Evolutionary conservation across 2,329 filamentous ascomycete species (phyloP), one percentile per base, ranked within the genome.

Genomic region (Diaporthe humulicola): DNA sequence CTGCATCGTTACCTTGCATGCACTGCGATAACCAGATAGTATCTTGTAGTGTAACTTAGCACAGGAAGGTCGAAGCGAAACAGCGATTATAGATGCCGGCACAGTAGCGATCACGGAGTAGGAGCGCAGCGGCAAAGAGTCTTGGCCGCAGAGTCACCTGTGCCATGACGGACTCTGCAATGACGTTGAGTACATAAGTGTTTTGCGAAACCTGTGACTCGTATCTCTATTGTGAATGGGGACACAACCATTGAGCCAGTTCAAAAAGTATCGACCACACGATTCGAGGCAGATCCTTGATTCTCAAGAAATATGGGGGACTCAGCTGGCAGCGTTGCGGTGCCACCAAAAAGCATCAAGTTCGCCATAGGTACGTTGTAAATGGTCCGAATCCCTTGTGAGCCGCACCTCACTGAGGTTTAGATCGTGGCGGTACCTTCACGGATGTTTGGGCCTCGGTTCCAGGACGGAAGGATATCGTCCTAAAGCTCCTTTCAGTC

Each of bases 401-500:
- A 17, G 19, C 30, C 33, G n/a, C 38, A 3, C 36, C 70, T 73
- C 15, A 75, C 57, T 54, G 14, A 9, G 3, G 12, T 9, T 45
- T 19, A 75, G 74, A 75, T 69, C 71, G 74, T 69, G 70, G 74
- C 25, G 71, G 74, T 25, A 75, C 74, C 22, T 75, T 75, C 15
- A 75, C 74, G 6, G 74, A 73, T 73, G 74, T 75, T 14, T 75
- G 74, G 74, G 70, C 70, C 58, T 73, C 60, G 17, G 56, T 75
- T 17, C 74, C 74, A 33, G 61, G 54, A 17, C 71, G 56, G 19
- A 33, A 36, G 28, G 58, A 67, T 54, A 67, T 73, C 48, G 33
- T 73, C 45, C 30, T 95, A 82, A 95, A 95, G 81, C 86, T 95
- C 1, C 87, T 95, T 17, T 95, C 93, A 0, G 93, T 93, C 77